Evolutionary conservation across 2,329 filamentous ascomycete species (phyloP), one percentile per base, ranked within the genome.

Genomic region (Orbilia javanica): DNA sequence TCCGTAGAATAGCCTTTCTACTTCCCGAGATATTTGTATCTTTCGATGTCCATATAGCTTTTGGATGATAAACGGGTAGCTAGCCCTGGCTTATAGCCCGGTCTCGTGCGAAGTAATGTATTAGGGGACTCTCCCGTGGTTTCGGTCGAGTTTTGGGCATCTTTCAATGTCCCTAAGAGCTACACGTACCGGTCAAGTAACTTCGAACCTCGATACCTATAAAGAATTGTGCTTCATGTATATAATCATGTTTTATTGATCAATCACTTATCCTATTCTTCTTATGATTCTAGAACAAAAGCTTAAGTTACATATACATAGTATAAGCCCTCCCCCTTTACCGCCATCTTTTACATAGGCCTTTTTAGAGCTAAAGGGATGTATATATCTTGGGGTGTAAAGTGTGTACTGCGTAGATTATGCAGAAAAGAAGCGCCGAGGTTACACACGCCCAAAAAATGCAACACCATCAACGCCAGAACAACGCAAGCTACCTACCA

Each of bases 381-480:
- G 42, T 44, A 18, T 42, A n/a, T 44, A 44, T 44, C 39, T 44
- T 20, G 34, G 27, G 42, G 34, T 34, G 18, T 60, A 39, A n/a
- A n/a, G n/a, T n/a, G n/a, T n/a, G n/a, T n/a, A n/a, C n/a, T n/a
- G n/a, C n/a, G n/a, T 60, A 60, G 20, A 55, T 42, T 15, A 63
- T 29, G 36, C 20, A 3, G 8, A 10, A 31, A 31, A 25, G 20
- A 48, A 53, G 13, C 39, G 46, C 63, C 29, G 7, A 48, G 44
- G 63, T 66, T 66, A 72, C 68, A 72, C 68, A 53, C 27, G 20
- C 44, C 36, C 25, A 31, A 62, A 31, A 70, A 55, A 65, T 57
- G 31, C 60, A 65, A 72, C 69, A 48, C 31, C 27, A 20, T 53
- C 29, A 73, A 73, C 69, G 42, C 57, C 69, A 34, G 53, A 42